Evolutionary conservation across 1,284 basidiomycete genomes (phyloP).

Genomic region (Sutorius eximius): DNA sequence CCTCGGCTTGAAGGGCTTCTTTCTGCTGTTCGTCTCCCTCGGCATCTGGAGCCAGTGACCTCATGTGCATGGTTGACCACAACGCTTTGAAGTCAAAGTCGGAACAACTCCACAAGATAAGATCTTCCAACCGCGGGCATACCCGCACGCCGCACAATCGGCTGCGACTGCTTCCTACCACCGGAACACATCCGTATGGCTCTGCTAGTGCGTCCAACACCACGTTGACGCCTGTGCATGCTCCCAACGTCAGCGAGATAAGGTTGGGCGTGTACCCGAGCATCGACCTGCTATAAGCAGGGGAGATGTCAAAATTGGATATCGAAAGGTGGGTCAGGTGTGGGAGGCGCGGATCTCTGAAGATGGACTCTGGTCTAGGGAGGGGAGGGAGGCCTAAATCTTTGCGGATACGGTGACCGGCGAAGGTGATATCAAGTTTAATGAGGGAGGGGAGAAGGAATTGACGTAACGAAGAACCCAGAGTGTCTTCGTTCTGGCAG

Average conservation of each 20-base stretch:
- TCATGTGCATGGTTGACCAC: conserved; percentile 37
- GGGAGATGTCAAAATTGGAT: conserved; percentile 34
- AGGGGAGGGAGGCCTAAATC: conserved; percentile 23
- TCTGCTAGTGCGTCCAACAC: conserved; percentile 33
- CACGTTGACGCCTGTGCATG: conserved; percentile 31
- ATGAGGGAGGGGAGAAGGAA: conserved; percentile 44
- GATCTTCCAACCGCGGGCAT: conserved; percentile 49
- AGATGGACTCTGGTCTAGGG: conserved; percentile 41
- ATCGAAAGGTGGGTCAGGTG: conserved; percentile 38
- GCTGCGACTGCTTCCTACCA: conserved; percentile 7
- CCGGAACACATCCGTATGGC: conserved; percentile 26
- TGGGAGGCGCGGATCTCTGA: conserved; percentile 43
- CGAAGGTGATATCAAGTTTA: conserved; percentile 42
- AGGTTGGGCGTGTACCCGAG: conserved; percentile 43
- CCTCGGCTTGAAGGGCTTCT: conserved; percentile 21
- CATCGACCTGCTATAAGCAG: conserved; percentile 32
- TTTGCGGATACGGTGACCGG: conserved; percentile 28
- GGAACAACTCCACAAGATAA: conserved; percentile 50
- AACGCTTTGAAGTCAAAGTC: conserved; percentile 42
- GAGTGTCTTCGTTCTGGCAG: conserved; percentile 40
- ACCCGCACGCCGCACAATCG: conserved; percentile 35
- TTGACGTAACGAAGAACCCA: conserved; percentile 40
- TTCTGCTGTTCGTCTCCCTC: conserved; percentile 14
- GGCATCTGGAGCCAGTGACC: conserved; percentile 33
- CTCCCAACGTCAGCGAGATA: conserved; percentile 36